These are phyloP conservation scores for Neurospora sp. DNA, from an alignment of 2,329 filamentous ascomycete genomes.

Conservation along the genomic window DNA sequence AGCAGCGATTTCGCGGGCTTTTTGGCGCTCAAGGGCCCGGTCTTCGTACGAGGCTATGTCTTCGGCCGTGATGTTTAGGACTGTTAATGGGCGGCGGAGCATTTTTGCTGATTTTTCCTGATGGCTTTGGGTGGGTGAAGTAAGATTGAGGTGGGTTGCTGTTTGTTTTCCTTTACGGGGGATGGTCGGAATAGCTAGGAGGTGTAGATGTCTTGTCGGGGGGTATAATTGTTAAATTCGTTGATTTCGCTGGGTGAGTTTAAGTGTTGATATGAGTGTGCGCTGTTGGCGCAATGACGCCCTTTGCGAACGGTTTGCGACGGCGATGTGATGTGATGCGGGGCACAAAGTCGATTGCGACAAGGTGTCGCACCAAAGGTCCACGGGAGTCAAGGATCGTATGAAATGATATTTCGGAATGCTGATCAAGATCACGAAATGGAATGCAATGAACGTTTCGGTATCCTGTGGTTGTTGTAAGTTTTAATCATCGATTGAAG, in stretches of 20 bases:
- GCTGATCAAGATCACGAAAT: background rate
- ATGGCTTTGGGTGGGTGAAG: background rate
- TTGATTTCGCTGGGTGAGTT: background rate
- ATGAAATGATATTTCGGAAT: background rate
- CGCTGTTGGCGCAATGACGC: background rate
- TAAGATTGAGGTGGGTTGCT: background rate
- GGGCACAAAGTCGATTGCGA: background rate
- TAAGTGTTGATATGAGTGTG: background rate
- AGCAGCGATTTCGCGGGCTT: slow-evolving; percentile 11
- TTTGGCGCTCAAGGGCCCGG: slow-evolving; percentile 33
- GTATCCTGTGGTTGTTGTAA: background rate
- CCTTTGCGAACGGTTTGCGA: background rate
- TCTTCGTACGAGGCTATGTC: slow-evolving; percentile 65
- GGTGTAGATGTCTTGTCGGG: background rate
- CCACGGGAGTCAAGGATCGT: background rate
- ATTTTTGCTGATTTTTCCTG: slow-evolving; percentile 11
- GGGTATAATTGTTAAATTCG: background rate
- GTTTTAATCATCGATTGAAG: background rate
- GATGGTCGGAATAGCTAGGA: background rate
- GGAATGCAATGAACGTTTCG: background rate
- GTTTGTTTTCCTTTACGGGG: background rate
- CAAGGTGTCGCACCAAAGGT: background rate
- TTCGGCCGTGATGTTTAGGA: slow-evolving; percentile 57
- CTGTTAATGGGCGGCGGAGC: slow-evolving; percentile 50
- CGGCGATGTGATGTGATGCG: background rate